Percentiles rank a stretch among this genome's conserved stretches.
Conservation (phyloP, 83 land plant species). For the Thuja plicata region DNA sequence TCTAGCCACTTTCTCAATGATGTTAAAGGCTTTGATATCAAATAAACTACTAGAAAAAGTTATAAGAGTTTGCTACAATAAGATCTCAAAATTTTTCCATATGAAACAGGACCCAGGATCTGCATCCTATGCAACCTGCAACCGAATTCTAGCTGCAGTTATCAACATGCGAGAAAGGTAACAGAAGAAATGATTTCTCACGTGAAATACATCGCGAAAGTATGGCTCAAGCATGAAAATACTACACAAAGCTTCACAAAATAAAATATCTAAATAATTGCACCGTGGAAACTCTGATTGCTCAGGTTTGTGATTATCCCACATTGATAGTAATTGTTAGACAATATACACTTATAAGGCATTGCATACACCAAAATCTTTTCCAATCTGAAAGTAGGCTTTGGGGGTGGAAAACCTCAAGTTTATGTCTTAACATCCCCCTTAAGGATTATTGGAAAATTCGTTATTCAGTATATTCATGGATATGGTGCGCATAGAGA, state of each 20-base stretch:
- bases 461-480: background rate
- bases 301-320: background rate
- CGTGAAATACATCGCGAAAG: background rate
- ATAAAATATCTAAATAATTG: background rate
- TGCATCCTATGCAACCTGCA: background rate
- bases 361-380: background rate
- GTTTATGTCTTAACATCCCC: background rate
- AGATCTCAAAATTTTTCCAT: background rate
- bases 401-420: background rate
- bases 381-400: background rate
- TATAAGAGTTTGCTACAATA: background rate
- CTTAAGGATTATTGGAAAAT: background rate
- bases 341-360: background rate
- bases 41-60: background rate
- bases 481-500: background rate
- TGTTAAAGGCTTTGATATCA: background rate
- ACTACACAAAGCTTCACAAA: background rate
- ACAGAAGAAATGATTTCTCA: background rate
- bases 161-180: background rate
- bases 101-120: background rate
- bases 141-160: background rate
- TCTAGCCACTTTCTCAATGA: background rate
- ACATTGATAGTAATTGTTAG: background rate
- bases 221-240: background rate
- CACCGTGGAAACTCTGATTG: background rate